Evolutionary conservation across 73 alveolate species (phyloP).

Genomic region (Uronychia setigera): DNA sequence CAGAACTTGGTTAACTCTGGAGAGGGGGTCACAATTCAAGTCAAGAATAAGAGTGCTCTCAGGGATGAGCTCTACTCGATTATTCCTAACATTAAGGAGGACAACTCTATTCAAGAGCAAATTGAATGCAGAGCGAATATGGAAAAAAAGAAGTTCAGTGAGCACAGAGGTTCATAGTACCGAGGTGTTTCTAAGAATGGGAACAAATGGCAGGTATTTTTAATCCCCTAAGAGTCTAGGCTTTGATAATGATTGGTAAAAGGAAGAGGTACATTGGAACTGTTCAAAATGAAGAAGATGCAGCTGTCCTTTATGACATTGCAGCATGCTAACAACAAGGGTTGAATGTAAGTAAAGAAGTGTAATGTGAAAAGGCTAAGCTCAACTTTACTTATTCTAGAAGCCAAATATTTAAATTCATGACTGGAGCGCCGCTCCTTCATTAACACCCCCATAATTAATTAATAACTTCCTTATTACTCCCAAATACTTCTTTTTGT

Average conservation of each 20-base stretch:
- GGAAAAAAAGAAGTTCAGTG: not conserved
- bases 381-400: not conserved
- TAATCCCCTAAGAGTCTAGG: not conserved
- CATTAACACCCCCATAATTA: no score
- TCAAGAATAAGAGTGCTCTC: not conserved
- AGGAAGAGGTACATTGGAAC: not conserved
- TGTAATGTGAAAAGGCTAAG: not conserved
- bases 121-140: not conserved
- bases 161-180: not conserved
- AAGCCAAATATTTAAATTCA: not conserved
- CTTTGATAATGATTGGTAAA: not conserved
- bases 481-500: no score
- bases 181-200: not conserved
- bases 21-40: no score
- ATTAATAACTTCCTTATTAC: no score
- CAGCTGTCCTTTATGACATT: not conserved
- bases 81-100: not conserved
- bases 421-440: conserved; percentile 1
- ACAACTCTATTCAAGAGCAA: not conserved
- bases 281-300: not conserved
- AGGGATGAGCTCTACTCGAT: not conserved
- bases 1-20: not conserved
- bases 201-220: not conserved
- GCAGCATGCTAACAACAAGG: not conserved
- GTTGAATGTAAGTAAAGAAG: not conserved